Evolutionary conservation across 495 filamentous ascomycete species (phyloP), one percentile per base, ranked within the genome.

Genomic region (Letharia lupina): DNA sequence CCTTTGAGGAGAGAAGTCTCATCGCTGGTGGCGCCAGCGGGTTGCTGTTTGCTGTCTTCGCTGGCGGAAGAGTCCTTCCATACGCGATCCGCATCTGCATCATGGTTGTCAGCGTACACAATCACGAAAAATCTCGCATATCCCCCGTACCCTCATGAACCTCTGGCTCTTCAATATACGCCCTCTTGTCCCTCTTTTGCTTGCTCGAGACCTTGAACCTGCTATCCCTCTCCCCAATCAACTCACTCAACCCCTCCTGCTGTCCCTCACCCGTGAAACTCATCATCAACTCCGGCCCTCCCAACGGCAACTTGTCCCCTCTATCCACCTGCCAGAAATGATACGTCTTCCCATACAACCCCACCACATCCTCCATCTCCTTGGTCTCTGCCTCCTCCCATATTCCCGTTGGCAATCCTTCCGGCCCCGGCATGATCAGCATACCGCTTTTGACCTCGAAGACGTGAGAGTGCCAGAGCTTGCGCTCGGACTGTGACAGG

Each of bases 371-470:
- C 69, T 86, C 79, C 91, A 96, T 93, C 77, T 93, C 90, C 33
- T 82, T 81, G 13, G 80, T 89, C 79, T 96, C 91, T 31, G 89
- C 89, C 20, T 73, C 75, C 64, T 94, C 89, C 91, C 91, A 95
- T 0, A 72, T 81, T 0, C 73, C 68, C 2, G 75, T 75, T 4
- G 86, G 86, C 3, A 90, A 74, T 0, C 72, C 71, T 1, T 75
- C 69, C 0, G 91, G 88, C 11, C 84, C 79, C 0, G 91, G 91
- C 91, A 96, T 90, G 68, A 93, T 81, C 4, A 96, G 80, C 87
- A 92, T 88, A 0, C 91, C 91, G 40, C 83, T 86, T 70, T 94
- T 94, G 13, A 96, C 90, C 71, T 96, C 92, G 74, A 88, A 96
- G 40, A 89, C 89, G 72, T 94, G 90, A 37, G 80, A 82, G 74